A percentile compares a stretch with the other conserved stretches of the same genome.
Evolutionary conservation across 148 eudicot species (phyloP).

Genomic region (Drosera capensis): DNA sequence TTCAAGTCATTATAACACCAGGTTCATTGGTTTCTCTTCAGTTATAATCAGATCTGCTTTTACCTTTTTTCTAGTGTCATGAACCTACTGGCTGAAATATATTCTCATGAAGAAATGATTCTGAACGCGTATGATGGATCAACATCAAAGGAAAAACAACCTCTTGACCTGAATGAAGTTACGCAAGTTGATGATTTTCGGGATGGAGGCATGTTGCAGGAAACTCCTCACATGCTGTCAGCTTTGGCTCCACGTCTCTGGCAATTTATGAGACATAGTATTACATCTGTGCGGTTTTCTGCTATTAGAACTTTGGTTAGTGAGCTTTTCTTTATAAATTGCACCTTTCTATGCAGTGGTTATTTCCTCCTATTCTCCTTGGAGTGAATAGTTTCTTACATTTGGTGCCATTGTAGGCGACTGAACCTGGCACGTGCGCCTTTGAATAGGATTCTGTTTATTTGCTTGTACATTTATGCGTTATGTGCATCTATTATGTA

Average conservation of each 20-base stretch:
- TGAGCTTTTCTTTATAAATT: not conserved
- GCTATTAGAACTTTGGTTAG: conserved; percentile 71
- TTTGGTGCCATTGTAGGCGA: too few relatives aligned
- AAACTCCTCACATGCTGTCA: conserved; percentile 60
- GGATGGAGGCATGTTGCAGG: conserved; percentile 26
- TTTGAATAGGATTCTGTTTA: too few relatives aligned
- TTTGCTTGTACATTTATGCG: too few relatives aligned
- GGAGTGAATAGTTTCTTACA: too few relatives aligned
- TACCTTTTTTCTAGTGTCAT: conserved; percentile 34
- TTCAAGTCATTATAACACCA: too few relatives aligned
- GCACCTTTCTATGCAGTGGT: not conserved
- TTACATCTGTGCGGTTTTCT: conserved; percentile 91
- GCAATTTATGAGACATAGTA: conserved; percentile 99
- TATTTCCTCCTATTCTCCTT: too few relatives aligned
- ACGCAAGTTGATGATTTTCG: conserved; percentile 30
- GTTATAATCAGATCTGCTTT: too few relatives aligned
- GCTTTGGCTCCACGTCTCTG: conserved; percentile 90
- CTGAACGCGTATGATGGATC: conserved; percentile 47
- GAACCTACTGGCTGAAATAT: conserved; percentile 93
- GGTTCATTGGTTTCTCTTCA: too few relatives aligned
- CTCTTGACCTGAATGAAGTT: conserved; percentile 66
- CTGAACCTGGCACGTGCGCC: too few relatives aligned
- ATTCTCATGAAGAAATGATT: conserved; percentile 88
- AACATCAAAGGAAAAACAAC: conserved; percentile 24
- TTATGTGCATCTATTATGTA: too few relatives aligned